These are phyloP conservation scores for Candida silvatica DNA, from an alignment of 805 yeast genomes.

Conservation along the genomic window DNA sequence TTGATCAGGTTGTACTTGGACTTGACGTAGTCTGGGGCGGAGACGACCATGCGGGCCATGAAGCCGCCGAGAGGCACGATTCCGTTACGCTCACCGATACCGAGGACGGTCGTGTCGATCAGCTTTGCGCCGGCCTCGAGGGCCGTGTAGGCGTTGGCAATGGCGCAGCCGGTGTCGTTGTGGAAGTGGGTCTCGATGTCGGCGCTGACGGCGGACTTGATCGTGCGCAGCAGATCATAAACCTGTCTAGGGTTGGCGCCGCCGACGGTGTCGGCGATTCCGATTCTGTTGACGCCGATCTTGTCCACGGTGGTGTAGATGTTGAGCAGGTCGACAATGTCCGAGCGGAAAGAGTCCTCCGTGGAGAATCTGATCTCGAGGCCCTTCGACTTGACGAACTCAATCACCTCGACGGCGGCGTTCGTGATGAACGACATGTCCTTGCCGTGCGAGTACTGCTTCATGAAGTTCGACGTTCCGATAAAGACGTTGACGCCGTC, in stretches of 20 bases:
- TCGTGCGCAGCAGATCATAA: slow-evolving; percentile 89
- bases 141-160: slow-evolving; percentile 97
- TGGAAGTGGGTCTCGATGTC: slow-evolving; percentile 99
- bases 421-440: slow-evolving; percentile 97
- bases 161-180: slow-evolving; percentile 98
- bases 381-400: slow-evolving; percentile 93
- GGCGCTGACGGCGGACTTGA: slow-evolving; percentile 88
- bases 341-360: slow-evolving; percentile 96
- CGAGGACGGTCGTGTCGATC: slow-evolving; percentile 91
- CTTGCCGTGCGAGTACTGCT: slow-evolving; percentile 95
- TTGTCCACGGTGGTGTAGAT: slow-evolving; percentile 95
- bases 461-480: slow-evolving; percentile 91
- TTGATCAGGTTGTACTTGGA: slow-evolving; percentile 93
- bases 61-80: slow-evolving; percentile 96
- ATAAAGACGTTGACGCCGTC: slow-evolving; percentile 98
- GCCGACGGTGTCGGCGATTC: slow-evolving; percentile 98
- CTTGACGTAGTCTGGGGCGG: slow-evolving; percentile 92
- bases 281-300: slow-evolving; percentile 97
- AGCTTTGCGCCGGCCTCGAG: slow-evolving; percentile 95
- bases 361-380: slow-evolving; percentile 95
- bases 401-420: slow-evolving; percentile 93
- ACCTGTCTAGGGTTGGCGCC: slow-evolving; percentile 99
- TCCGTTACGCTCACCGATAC: slow-evolving; percentile 99
- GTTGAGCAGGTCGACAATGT: slow-evolving; percentile 88
- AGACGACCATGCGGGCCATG: slow-evolving; percentile 99